Conservation (phyloP, 805 yeast species). For the Alloascoidea hylecoeti region DNA sequence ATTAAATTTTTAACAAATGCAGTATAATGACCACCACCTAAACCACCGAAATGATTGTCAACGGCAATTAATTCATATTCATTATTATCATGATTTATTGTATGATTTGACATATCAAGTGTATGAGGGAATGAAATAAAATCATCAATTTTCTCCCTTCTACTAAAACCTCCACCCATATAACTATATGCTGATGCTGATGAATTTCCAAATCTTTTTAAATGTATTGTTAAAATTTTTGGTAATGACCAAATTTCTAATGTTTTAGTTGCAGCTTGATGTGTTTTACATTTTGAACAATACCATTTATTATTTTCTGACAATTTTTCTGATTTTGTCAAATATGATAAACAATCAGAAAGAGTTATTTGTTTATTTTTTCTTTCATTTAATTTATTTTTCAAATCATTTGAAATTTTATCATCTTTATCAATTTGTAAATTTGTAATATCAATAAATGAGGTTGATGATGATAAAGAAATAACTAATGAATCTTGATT, state of each 20-base stretch:
- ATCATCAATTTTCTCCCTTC: constrained; percentile 82
- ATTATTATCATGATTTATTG: constrained; percentile 21
- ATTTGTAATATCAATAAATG: too few species aligned
- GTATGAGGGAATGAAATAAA: constrained; percentile 79
- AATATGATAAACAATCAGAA: constrained; percentile 60
- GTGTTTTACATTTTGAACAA: constrained; percentile 82
- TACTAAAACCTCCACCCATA: too few species aligned
- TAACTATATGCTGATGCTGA: too few species aligned
- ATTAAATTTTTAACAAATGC: constrained; percentile 71
- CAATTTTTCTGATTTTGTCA: constrained; percentile 70
- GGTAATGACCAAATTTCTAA: constrained; percentile 92
- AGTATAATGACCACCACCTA: constrained; percentile 97
- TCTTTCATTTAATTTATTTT: constrained; percentile 14
- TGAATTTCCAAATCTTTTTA: constrained; percentile 80
- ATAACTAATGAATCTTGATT: too few species aligned
- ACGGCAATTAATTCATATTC: constrained; percentile 83
- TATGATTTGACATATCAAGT: constrained; percentile 54
- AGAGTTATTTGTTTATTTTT: constrained; percentile 31
- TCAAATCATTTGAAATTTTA: constrained; percentile 10
- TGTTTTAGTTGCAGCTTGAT: constrained; percentile 80
- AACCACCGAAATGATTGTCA: constrained; percentile 90
- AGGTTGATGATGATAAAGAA: too few species aligned
- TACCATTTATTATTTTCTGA: constrained; percentile 90
- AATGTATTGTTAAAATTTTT: constrained; percentile 77
- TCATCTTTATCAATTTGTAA: too few species aligned